Evolutionary conservation across 148 eudicot species (phyloP).

Genomic region (Arbutus unedo): DNA sequence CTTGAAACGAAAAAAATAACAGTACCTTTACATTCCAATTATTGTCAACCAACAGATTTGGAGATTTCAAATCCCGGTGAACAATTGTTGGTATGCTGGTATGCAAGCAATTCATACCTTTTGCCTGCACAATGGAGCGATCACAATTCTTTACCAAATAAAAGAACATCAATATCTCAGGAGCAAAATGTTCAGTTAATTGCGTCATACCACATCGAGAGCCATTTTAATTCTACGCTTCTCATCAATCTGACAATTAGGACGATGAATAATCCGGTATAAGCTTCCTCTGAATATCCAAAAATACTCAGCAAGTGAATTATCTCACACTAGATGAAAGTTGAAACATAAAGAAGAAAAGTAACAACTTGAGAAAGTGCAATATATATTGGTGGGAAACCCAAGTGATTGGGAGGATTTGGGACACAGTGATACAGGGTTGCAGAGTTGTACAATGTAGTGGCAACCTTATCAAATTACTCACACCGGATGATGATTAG

Average conservation of each 20-base stretch:
- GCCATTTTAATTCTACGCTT: slow-evolving; percentile 95
- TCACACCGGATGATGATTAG: background rate
- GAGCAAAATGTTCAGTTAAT: background rate
- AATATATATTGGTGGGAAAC: background rate
- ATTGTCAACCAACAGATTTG: slow-evolving; percentile 92
- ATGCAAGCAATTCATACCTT: slow-evolving; percentile 99
- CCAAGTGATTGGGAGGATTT: background rate
- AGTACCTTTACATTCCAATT: slow-evolving; percentile 97
- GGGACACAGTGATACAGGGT: background rate
- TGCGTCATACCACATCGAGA: slow-evolving; percentile 86
- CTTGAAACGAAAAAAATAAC: slow-evolving; percentile 3
- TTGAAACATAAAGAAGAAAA: background rate
- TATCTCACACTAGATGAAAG: slow-evolving; percentile 13
- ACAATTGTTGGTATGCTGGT: slow-evolving; percentile 92
- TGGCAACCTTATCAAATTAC: background rate
- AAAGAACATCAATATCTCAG: background rate
- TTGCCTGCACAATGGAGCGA: slow-evolving; percentile 56
- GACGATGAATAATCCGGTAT: slow-evolving; percentile 95
- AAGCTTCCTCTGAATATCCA: slow-evolving; percentile 83
- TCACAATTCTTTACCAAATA: slow-evolving; percentile 11
- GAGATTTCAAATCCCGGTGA: slow-evolving; percentile 98
- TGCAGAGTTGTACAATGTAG: background rate
- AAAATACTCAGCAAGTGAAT: slow-evolving; percentile 3
- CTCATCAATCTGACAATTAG: slow-evolving; percentile 90
- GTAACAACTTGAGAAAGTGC: background rate